Evolutionary conservation across 805 yeast species (phyloP), one percentile per base, ranked within the genome.

Genomic region (Metschnikowia henanensis): DNA sequence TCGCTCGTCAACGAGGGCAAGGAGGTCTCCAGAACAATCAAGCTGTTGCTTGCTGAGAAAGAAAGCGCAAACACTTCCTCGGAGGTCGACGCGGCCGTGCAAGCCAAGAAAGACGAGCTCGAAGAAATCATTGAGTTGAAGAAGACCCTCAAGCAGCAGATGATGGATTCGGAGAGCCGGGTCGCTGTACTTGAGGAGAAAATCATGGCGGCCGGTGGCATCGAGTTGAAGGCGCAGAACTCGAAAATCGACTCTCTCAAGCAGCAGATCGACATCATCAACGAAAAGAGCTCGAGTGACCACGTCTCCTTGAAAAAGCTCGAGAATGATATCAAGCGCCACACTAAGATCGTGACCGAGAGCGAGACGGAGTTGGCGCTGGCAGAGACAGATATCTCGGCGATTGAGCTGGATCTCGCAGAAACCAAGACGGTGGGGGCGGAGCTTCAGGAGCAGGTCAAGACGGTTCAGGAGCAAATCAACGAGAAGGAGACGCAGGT

Each of bases 151-250:
- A 74, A 79, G 55, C 65, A 67, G 2, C 79, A 79, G 51, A 80
- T 90, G 51, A 64, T 68, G 21, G 80, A 75, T 25, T 62, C 79
- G 32, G 87, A 80, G 58, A 57, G 62, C 6, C 71, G 77, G 45
- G 85, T 94, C 31, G 71, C 73, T 10, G 71, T 54, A 0, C 65
- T 91, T 3, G 91, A 89, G 52, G 87, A 83, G 44, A 76, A 82
- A 57, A 88, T 94, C 30, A 80, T 91, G 87, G 83, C 86, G 38
- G 84, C 88, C 41, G 99, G 99, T 41, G 99, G 99, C 47, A 83
- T 87, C 7, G 81, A 81, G 49, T 71, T 94, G 50, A 80, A 87
- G 44, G 62, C 86, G 47, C 97, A 90, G 56, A 84, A 81, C 48
- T 79, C 95, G 1, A 85, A 81, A 57, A 96, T 94, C 7, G 90